These are phyloP conservation scores for Globisporangium spinosum DNA, from an alignment of 352 stramenopile genomes.

Conservation along the genomic window DNA sequence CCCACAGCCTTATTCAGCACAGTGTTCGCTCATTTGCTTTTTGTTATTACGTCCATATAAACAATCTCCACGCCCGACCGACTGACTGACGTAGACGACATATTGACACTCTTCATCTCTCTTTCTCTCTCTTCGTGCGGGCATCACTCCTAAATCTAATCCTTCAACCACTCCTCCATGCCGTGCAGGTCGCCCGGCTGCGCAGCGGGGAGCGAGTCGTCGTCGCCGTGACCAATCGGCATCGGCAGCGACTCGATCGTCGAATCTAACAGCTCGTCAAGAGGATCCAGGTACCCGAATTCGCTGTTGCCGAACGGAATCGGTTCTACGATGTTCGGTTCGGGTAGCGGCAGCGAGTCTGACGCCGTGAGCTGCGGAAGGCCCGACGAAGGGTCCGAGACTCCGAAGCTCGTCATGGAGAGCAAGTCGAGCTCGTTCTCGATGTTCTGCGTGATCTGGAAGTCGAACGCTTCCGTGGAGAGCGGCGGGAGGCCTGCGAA, in stretches of 20 bases:
- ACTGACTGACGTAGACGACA: not conserved
- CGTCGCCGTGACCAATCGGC: constrained; percentile 59
- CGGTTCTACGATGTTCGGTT: constrained; percentile 25
- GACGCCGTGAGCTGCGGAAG: constrained; percentile 15
- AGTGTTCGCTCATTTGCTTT: not conserved
- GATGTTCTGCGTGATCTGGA: constrained; percentile 76
- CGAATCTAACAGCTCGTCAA: constrained; percentile 54
- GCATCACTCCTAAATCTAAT: constrained; percentile 26
- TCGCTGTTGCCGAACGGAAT: constrained; percentile 36
- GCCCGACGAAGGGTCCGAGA: constrained; percentile 13
- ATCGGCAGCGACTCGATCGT: constrained; percentile 51
- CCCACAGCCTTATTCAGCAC: not conserved
- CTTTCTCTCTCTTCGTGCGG: no score
- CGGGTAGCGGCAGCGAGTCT: constrained; percentile 6
- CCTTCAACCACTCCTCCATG: constrained; percentile 79
- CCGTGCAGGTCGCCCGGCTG: constrained; percentile 67
- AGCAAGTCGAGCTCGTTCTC: constrained; percentile 76
- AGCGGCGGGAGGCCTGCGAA: constrained; percentile 57
- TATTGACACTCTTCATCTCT: not conserved
- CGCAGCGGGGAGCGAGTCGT: constrained; percentile 39
- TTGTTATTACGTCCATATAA: not conserved
- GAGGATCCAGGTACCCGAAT: constrained; percentile 39
- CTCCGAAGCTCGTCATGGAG: constrained; percentile 61
- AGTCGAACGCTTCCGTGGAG: constrained; percentile 62
- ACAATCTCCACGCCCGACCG: not conserved